Evolutionary conservation across 169 alveolate genomes (phyloP).

Genomic region (Cyclospora cayetanensis): DNA sequence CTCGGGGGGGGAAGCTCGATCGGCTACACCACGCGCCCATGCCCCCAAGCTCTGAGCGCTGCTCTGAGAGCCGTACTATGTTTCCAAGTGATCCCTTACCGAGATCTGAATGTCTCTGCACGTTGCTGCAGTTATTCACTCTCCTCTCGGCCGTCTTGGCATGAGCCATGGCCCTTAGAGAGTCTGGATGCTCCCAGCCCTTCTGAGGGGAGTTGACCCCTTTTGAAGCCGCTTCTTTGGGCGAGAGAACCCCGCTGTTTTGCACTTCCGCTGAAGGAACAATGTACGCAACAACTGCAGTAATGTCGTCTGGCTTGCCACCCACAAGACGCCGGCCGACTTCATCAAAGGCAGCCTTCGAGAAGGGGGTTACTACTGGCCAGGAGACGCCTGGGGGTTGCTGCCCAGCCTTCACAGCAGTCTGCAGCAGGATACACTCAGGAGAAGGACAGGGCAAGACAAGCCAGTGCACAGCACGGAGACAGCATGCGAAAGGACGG

Average conservation of each 20-base stretch:
- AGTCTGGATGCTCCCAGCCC: neutral
- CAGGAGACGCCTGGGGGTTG: constrained; percentile 35
- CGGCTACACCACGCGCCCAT: neutral
- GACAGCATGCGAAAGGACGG: neutral
- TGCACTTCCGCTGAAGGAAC: neutral
- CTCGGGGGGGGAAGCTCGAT: constrained; percentile 61
- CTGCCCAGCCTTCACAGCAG: constrained; percentile 54
- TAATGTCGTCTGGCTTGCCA: constrained; percentile 83
- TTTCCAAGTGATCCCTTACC: neutral
- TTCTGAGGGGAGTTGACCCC: neutral
- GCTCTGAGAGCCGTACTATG: neutral
- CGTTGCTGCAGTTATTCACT: no score
- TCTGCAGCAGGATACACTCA: neutral
- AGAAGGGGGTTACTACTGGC: constrained; percentile 75
- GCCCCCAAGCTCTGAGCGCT: neutral
- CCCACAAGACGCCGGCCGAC: constrained; percentile 77
- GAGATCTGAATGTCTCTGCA: neutral
- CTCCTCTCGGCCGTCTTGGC: no score
- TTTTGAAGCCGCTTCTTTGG: neutral
- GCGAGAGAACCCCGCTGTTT: neutral
- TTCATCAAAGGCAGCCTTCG: constrained; percentile 75
- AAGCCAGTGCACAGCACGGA: constrained; percentile 3
- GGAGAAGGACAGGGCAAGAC: constrained; percentile 22
- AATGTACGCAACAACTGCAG: constrained; percentile 80
- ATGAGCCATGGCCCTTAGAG: no score